phyloP scores from a whole-genome alignment of 163 green algal genomes.

The Chlamydomonas reinhardtii region DNA sequence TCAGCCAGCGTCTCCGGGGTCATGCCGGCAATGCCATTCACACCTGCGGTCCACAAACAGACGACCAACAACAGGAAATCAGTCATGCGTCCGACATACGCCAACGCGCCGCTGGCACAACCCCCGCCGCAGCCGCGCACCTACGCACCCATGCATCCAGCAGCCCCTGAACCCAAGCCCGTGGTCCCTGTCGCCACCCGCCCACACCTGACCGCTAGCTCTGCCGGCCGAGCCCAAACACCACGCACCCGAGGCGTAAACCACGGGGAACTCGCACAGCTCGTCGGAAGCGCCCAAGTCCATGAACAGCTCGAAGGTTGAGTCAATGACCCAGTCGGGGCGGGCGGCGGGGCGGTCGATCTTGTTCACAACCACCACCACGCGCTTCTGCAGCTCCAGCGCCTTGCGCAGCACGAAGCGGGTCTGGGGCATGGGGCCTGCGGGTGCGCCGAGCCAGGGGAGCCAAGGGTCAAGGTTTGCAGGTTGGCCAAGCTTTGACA shows the following conservation, averaged over 20 bases:
- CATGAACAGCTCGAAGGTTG: slow-evolving; percentile 97
- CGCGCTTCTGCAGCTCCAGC: slow-evolving; percentile 92
- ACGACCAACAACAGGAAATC: too few relatives aligned
- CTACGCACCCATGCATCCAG: too few relatives aligned
- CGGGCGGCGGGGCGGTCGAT: slow-evolving; percentile 86
- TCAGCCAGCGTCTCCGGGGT: slow-evolving; percentile 78
- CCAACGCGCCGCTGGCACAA: too few relatives aligned
- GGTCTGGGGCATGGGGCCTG: slow-evolving; percentile 78
- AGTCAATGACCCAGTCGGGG: slow-evolving; percentile 94
- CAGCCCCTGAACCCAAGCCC: too few relatives aligned
- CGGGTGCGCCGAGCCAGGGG: too few relatives aligned
- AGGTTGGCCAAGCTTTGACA: too few relatives aligned
- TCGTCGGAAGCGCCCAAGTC: slow-evolving; percentile 93
- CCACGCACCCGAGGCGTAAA: slow-evolving; percentile 78
- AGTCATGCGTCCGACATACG: too few relatives aligned
- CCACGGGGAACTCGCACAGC: slow-evolving; percentile 90
- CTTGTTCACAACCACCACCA: slow-evolving; percentile 99
- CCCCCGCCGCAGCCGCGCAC: too few relatives aligned
- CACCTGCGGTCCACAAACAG: slow-evolving; percentile 58
- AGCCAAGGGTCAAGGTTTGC: too few relatives aligned
- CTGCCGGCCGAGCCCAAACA: too few relatives aligned
- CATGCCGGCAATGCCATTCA: slow-evolving; percentile 91
- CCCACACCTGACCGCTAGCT: too few relatives aligned
- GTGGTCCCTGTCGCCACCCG: too few relatives aligned
- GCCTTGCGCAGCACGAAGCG: slow-evolving; percentile 98